These are phyloP conservation scores for Pythium dissimile DNA, from an alignment of 352 stramenopile genomes.

Conservation along the genomic window DNA sequence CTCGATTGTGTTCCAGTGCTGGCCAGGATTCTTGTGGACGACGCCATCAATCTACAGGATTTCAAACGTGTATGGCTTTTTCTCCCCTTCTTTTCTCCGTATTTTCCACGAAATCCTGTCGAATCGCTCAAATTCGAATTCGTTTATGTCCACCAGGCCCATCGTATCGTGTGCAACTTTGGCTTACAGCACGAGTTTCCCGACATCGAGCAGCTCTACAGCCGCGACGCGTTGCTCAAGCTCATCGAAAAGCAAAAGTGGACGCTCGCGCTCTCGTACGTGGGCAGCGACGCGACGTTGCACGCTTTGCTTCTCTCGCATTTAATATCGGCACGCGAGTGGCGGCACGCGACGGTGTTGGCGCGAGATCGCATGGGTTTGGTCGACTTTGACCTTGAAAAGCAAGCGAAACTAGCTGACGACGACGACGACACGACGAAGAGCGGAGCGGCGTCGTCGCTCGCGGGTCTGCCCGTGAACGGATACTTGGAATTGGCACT, in stretches of 20 bases:
- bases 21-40: slow-evolving; percentile 39
- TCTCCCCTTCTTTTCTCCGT: not conserved
- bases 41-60: slow-evolving; percentile 45
- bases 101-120: too few relatives aligned
- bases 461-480: slow-evolving; percentile 16
- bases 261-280: slow-evolving; percentile 59
- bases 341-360: slow-evolving; percentile 25
- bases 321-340: slow-evolving; percentile 34
- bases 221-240: slow-evolving; percentile 44
- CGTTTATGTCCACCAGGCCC: slow-evolving; percentile 38
- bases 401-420: slow-evolving; percentile 1
- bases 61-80: slow-evolving; percentile 48
- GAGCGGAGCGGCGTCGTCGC: not conserved
- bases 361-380: slow-evolving; percentile 32
- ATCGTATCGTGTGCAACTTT: slow-evolving; percentile 54
- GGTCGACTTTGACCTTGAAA: slow-evolving; percentile 34
- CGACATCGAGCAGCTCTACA: slow-evolving; percentile 65
- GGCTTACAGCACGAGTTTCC: slow-evolving; percentile 47
- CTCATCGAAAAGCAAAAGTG: slow-evolving; percentile 65
- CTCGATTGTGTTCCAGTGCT: too few relatives aligned
- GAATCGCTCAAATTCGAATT: not conserved
- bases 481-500: slow-evolving; percentile 32
- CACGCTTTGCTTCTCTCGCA: slow-evolving; percentile 47
- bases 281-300: slow-evolving; percentile 45
- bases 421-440: not conserved